phyloP scores from a whole-genome alignment of 2,329 filamentous ascomycete species.

The Trichoderma hamatum region DNA sequence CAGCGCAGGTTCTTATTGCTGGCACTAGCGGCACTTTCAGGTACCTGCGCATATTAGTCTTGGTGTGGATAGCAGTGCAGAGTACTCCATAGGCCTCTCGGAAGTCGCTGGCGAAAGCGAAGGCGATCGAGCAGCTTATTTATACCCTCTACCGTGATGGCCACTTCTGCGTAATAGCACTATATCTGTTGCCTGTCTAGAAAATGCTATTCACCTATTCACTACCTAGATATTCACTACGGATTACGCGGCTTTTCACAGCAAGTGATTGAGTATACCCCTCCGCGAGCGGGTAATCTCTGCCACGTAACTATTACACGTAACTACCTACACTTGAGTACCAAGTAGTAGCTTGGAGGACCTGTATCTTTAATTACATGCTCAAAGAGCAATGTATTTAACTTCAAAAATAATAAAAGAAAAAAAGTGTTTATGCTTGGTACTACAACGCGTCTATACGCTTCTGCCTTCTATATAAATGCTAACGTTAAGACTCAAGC shows the following conservation, averaged over 20 bases:
- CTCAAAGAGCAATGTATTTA: background rate
- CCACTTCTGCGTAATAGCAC: no score
- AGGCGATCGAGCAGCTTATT: background rate
- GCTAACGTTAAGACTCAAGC: constrained; percentile 8
- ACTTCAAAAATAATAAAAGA: background rate
- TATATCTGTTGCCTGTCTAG: no score
- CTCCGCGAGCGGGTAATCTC: background rate
- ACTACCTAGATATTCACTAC: no score
- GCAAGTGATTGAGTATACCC: background rate
- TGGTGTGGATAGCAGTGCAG: background rate
- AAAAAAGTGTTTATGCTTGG: background rate
- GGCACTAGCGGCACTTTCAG: background rate
- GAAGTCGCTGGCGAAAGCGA: background rate
- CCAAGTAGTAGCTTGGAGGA: no score
- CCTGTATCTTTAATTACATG: background rate
- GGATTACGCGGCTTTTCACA: background rate
- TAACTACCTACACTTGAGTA: no score
- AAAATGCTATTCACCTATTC: background rate
- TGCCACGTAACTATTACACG: background rate
- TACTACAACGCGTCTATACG: constrained; percentile 7
- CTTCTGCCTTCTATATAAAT: constrained; percentile 18
- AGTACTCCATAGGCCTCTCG: background rate
- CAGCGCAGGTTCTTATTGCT: background rate
- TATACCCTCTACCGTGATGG: background rate
- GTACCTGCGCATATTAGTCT: background rate